Evolutionary conservation across 2,329 filamentous ascomycete species (phyloP), one percentile per base, ranked within the genome.

Genomic region (Anisogramma anomala): DNA sequence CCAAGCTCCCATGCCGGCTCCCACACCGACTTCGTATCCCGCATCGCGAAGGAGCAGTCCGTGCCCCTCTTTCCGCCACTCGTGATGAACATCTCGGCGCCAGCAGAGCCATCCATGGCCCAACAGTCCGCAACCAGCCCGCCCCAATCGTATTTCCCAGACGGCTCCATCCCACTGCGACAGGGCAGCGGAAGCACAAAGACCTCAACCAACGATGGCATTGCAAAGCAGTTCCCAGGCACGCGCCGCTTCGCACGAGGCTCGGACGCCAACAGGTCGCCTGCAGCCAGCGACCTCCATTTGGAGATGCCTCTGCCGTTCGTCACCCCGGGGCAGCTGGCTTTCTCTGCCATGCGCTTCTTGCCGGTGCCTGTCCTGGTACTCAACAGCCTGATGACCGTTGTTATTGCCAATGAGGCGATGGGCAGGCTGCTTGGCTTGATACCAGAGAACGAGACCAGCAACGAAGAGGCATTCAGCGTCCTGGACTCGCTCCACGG

Each of bases 381-480:
- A 1, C 62, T 88, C 26, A 79, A 79, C 37, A 74, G 69, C 26
- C 53, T 73, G 22, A 87, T 86, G 58, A 82, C 78, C 0, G 71
- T 87, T 3, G 69, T 83, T 1, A 59, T 87, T 30, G 82, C 81
- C 23, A 88, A 88, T 51, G 79, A 86, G 50, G 78, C 83, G 15
- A 80, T 86, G 73, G 80, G 77, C 1, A 69, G 75, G 41, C 61
- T 88, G 52, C 61, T 88, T 17, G 79, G 76, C 3, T 65, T 83
- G 36, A 65, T 74, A 19, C 48, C 54, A 3, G 63, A 66, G 17
- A 52, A 58, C 32, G 57, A 57, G 15, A 55, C 10, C 58, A n/a
- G 59, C 19, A 59, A 60, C 13, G 60, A 67, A 30, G 63, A 66
- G 34, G 53, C 57, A 4, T 56, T 63, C 3, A 64, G 63, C 8